A percentile compares a stretch with the other conserved stretches of the same genome.
phyloP scores from a whole-genome alignment of 2,329 filamentous ascomycete genomes.

The Fusarium sp. region DNA sequence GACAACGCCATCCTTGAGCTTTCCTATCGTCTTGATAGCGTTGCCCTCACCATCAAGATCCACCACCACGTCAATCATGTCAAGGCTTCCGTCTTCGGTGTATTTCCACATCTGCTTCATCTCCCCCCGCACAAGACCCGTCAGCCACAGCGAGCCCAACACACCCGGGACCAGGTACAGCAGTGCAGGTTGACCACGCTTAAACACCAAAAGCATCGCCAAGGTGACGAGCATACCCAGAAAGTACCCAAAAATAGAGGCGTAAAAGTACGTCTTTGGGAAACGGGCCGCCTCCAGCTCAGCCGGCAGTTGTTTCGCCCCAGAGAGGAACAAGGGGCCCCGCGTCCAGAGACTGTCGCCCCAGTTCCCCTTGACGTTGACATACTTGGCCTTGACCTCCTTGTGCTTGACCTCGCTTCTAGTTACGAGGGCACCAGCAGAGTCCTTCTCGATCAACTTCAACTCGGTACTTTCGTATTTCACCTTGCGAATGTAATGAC shows the following conservation, averaged over 20 bases:
- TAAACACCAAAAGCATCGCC: slow-evolving; percentile 78
- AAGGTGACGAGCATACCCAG: slow-evolving; percentile 82
- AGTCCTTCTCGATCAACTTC: slow-evolving; percentile 47
- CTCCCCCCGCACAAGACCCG: slow-evolving; percentile 77
- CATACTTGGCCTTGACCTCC: slow-evolving; percentile 63
- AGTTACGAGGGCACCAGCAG: slow-evolving; percentile 46
- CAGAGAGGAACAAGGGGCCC: slow-evolving; percentile 39
- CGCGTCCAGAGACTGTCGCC: slow-evolving; percentile 84
- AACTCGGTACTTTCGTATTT: slow-evolving; percentile 54
- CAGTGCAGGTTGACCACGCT: slow-evolving; percentile 88
- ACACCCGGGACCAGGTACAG: slow-evolving; percentile 93
- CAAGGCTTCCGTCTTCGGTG: slow-evolving; percentile 75
- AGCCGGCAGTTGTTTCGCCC: slow-evolving; percentile 40
- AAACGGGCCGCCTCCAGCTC: slow-evolving; percentile 65
- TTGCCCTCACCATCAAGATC: slow-evolving; percentile 63
- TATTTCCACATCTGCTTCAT: slow-evolving; percentile 82
- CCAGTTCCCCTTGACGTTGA: slow-evolving; percentile 77
- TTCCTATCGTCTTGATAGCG: slow-evolving; percentile 53
- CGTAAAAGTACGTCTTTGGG: slow-evolving; percentile 86
- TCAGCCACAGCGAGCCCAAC: slow-evolving; percentile 78
- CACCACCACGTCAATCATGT: slow-evolving; percentile 65
- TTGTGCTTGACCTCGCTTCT: slow-evolving; percentile 54
- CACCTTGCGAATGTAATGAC: slow-evolving; percentile 79
- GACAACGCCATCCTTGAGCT: slow-evolving; percentile 51
- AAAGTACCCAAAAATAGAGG: slow-evolving; percentile 80